Conservation (phyloP, 2,329 filamentous ascomycete species). For the Pseudodiploospora longispora region DNA sequence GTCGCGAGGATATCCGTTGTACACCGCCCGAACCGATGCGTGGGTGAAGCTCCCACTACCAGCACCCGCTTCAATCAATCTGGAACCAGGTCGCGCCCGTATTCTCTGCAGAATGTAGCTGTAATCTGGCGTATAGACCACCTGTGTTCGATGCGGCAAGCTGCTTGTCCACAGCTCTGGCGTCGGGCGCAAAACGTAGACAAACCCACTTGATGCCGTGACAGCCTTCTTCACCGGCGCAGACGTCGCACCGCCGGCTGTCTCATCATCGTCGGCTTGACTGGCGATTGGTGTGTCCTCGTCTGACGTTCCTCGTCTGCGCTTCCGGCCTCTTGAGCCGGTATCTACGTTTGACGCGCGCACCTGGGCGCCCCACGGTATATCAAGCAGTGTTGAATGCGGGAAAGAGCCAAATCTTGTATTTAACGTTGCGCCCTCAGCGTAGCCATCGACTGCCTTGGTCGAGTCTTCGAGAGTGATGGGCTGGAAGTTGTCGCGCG, state of each 20-base stretch:
- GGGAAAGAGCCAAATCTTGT: conserved; percentile 91
- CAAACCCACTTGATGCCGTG: conserved; percentile 59
- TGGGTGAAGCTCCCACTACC: conserved; percentile 82
- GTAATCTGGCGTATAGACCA: conserved; percentile 81
- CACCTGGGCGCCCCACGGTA: conserved; percentile 89
- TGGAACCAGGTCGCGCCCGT: conserved; percentile 62
- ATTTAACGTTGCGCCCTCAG: conserved; percentile 73
- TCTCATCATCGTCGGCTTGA: conserved; percentile 25
- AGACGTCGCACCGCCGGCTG: conserved; percentile 23
- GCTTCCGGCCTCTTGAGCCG: conserved; percentile 72
- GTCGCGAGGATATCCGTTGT: conserved; percentile 56
- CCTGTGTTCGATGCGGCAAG: conserved; percentile 73
- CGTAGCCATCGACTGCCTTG: conserved; percentile 61
- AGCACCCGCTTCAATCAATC: conserved; percentile 71
- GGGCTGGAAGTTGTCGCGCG: conserved; percentile 76
- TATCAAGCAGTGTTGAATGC: conserved; percentile 65
- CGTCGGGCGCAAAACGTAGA: conserved; percentile 70
- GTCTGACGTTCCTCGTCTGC: conserved; percentile 40
- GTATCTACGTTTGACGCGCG: conserved; percentile 86
- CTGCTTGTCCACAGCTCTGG: conserved; percentile 77
- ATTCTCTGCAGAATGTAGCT: conserved; percentile 76
- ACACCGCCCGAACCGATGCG: conserved; percentile 67
- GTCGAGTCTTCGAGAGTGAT: conserved; percentile 57
- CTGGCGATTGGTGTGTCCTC: conserved; percentile 33
- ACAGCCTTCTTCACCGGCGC: conserved; percentile 38